Conservation (phyloP, 1,284 basidiomycete species). For the Wallemia mellicola region DNA sequence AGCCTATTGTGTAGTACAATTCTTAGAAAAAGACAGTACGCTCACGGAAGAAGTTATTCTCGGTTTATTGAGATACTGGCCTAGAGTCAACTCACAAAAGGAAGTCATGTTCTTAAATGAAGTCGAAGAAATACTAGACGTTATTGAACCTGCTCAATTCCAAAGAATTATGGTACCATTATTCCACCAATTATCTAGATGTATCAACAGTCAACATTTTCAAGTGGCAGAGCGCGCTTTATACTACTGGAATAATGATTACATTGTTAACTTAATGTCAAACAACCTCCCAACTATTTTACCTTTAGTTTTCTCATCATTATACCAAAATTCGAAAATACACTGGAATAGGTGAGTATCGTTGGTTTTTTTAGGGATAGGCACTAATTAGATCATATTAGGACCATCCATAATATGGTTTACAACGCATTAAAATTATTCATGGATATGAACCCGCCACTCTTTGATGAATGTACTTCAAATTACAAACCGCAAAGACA, state of each 20-base stretch:
- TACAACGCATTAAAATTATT: constrained; percentile 95
- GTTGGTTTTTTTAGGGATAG: constrained; percentile 1
- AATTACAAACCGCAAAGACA: constrained; percentile 71
- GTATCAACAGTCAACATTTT: constrained; percentile 98
- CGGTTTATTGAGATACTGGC: constrained; percentile 88
- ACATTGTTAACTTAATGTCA: constrained; percentile 96
- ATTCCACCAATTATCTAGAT: constrained; percentile 81
- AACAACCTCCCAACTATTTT: constrained; percentile 71
- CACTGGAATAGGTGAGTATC: constrained; percentile 81
- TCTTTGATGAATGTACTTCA: constrained; percentile 79
- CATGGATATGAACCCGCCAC: constrained; percentile 93
- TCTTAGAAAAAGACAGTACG: constrained; percentile 78
- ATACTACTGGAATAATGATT: constrained; percentile 98
- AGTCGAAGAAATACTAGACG: constrained; percentile 94
- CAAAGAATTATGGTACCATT: constrained; percentile 80
- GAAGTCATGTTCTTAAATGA: constrained; percentile 99
- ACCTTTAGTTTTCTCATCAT: constrained; percentile 89
- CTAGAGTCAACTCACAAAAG: constrained; percentile 98
- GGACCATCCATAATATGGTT: constrained; percentile 95
- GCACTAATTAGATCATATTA: constrained; percentile 14
- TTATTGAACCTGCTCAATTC: constrained; percentile 89
- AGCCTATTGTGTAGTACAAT: constrained; percentile 97
- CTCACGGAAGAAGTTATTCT: constrained; percentile 88
- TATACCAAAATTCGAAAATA: constrained; percentile 84
- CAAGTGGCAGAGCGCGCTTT: constrained; percentile 84